These are phyloP conservation scores for Xylaria sp. DNA, from an alignment of 2,329 filamentous ascomycete species.

Conservation along the genomic window DNA sequence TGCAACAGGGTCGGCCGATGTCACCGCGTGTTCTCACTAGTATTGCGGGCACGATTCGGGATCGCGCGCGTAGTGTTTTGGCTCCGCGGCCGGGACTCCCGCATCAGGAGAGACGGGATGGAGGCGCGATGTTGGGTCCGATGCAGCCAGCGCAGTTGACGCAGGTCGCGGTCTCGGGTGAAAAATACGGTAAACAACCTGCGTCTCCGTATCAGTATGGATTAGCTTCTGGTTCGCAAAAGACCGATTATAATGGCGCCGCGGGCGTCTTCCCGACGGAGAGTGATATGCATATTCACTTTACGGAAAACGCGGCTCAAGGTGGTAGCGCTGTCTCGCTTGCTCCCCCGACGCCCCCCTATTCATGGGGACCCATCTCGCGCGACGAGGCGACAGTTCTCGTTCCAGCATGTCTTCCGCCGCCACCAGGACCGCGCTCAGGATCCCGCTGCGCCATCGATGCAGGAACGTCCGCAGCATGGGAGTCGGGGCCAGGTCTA, in stretches of 20 bases:
- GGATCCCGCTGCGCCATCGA: constrained; percentile 27
- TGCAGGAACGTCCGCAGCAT: constrained; percentile 30
- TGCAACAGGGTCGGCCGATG: constrained; percentile 44
- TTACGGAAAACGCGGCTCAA: constrained; percentile 37
- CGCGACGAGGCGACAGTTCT: constrained; percentile 72
- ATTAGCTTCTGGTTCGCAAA: constrained; percentile 39
- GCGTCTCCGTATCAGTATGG: constrained; percentile 43
- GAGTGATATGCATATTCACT: constrained; percentile 43
- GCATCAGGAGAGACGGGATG: constrained; percentile 33
- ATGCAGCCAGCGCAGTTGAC: constrained; percentile 59
- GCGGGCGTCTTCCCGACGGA: constrained; percentile 40
- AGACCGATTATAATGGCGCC: constrained; percentile 47
- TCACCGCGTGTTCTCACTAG: constrained; percentile 48
- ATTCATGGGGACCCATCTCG: constrained; percentile 41
- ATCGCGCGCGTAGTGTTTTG: constrained; percentile 39
- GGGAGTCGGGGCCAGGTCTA: constrained; percentile 37
- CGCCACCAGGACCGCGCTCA: constrained; percentile 39
- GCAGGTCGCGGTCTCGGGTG: constrained; percentile 49
- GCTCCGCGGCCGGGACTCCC: constrained; percentile 39
- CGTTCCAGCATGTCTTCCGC: constrained; percentile 80
- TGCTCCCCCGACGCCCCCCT: constrained; percentile 55
- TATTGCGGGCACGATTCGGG: constrained; percentile 52
- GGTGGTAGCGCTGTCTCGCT: constrained; percentile 40
- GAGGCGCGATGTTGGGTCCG: constrained; percentile 42
- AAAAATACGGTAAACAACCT: constrained; percentile 40